A percentile compares a stretch with the other conserved stretches of the same genome.
Conservation (phyloP, 1,284 basidiomycete genomes). For the Ceratorhiza oryzae-sativae region DNA sequence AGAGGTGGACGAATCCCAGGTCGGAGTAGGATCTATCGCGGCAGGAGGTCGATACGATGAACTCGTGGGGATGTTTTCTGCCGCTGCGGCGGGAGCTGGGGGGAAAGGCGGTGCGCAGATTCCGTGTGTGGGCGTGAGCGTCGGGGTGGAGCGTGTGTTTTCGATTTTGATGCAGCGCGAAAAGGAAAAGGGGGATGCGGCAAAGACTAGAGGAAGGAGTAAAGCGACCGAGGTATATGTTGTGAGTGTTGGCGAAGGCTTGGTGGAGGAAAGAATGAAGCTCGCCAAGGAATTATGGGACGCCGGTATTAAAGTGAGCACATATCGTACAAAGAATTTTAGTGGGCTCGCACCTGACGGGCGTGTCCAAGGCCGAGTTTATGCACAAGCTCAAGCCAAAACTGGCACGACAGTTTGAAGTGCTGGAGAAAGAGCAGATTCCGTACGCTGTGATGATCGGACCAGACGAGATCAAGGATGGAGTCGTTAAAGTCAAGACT, state of each 20-base stretch:
- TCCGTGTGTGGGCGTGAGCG: constrained; percentile 93
- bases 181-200: constrained; percentile 65
- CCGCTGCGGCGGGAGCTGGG: constrained; percentile 69
- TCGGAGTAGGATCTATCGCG: constrained; percentile 97
- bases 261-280: constrained; percentile 85
- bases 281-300: constrained; percentile 85
- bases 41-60: constrained; percentile 97
- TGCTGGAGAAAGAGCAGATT: constrained; percentile 90
- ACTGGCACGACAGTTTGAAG: constrained; percentile 83
- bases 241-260: constrained; percentile 89
- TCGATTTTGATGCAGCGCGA: constrained; percentile 89
- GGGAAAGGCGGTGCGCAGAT: constrained; percentile 61
- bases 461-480: constrained; percentile 82
- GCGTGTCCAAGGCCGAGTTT: constrained; percentile 77
- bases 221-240: constrained; percentile 97
- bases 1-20: constrained; percentile 89
- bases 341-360: constrained; percentile 35
- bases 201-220: constrained; percentile 61
- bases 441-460: constrained; percentile 93
- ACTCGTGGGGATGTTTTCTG: constrained; percentile 92
- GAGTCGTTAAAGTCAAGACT: constrained; percentile 90
- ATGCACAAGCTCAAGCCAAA: constrained; percentile 94
- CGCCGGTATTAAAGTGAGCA: constrained; percentile 83
- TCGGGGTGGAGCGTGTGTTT: constrained; percentile 97
- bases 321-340: neutral